A percentile compares a stretch with the other conserved stretches of the same genome.
These are phyloP conservation scores for Microdochium nivale DNA, from an alignment of 2,329 filamentous ascomycete genomes.

Conservation along the genomic window DNA sequence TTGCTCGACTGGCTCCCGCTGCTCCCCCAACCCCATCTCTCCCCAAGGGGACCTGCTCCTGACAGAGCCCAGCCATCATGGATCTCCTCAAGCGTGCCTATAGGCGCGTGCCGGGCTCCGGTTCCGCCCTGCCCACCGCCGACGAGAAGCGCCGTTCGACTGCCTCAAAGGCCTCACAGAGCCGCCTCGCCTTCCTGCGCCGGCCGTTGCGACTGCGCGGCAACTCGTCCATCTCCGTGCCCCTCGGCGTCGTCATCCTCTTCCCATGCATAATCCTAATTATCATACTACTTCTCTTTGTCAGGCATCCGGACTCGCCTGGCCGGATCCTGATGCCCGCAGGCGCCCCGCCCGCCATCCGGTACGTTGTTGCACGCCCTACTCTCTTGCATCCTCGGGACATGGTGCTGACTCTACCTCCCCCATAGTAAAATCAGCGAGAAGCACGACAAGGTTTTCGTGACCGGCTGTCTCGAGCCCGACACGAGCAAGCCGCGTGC, in stretches of 20 bases:
- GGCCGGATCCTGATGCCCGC: slow-evolving; percentile 80
- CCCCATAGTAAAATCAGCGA: slow-evolving; percentile 81
- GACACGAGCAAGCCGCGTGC: slow-evolving; percentile 72
- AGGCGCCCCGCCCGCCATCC: slow-evolving; percentile 79
- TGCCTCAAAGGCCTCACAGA: slow-evolving; percentile 19
- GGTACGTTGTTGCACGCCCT: slow-evolving; percentile 46
- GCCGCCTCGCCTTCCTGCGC: slow-evolving; percentile 68
- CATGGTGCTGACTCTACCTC: not conserved
- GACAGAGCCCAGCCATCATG: slow-evolving; percentile 27
- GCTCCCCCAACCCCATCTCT: not conserved
- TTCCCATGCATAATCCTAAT: slow-evolving; percentile 89
- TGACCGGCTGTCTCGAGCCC: slow-evolving; percentile 77
- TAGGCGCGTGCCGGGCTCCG: slow-evolving; percentile 35
- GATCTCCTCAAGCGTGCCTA: slow-evolving; percentile 50
- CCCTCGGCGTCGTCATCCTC: slow-evolving; percentile 82
- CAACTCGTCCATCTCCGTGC: slow-evolving; percentile 88
- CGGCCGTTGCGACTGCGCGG: slow-evolving; percentile 81
- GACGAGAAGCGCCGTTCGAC: slow-evolving; percentile 37
- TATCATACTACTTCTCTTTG: slow-evolving; percentile 81
- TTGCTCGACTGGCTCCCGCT: not conserved
- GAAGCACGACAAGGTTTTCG: slow-evolving; percentile 94
- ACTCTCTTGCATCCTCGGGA: not conserved
- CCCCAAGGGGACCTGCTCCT: slow-evolving; percentile 4
- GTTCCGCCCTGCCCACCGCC: slow-evolving; percentile 36
- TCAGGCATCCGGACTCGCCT: slow-evolving; percentile 76